Base-by-base conservation (phyloP, 1,139 yeast genomes). In the Hansenula lynferdii region DNA sequence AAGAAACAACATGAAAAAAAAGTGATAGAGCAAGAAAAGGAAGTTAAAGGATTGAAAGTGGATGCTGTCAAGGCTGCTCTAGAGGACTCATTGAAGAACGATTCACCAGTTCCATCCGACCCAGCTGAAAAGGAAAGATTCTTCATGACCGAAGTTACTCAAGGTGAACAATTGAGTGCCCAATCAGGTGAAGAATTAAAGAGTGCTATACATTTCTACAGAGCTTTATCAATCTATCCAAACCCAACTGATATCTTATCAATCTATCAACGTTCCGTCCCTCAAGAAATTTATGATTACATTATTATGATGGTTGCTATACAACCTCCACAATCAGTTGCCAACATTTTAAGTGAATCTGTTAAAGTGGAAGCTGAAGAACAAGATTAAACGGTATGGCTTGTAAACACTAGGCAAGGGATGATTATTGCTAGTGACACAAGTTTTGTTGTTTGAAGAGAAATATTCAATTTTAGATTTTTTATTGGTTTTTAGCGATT, bases 151-250 rank as follows among this genome's bases (percentile, higher is more conserved):
- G 92, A 86, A 63, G 90, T 90, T 42, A 84, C 89, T 39, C 61
- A 72, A 39, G 97, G 96, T 59, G 97, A 90, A 61, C 80, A 77
- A 61, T 67, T 80, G 48, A 73, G 82, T 41, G 54, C 58, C 32
- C 60, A 68, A 31, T 78, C 84, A 47, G 78, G 75, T 45, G 69
- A 72, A 52, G 82, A 80, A 60, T 64, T 82, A 46, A 86, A 81
- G 42, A 83, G 96, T 31, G 97, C 97, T 31, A 70, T 89, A 51
- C 77, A 85, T 53, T 92, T 89, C 74, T 92, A 92, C 75, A 85
- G 89, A 64, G 97, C 97, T n/a, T 73, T 92, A 58, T 77, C 86
- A 27, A 90, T 89, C 37, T 92, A 90, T 64, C 97, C 98, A 45
- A 85, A 85, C 64, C 98, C 97, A 42, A 83, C 94, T 42, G 96